Base-by-base conservation (phyloP, 2,329 filamentous ascomycete genomes). In the Periconia macrospinosa region DNA sequence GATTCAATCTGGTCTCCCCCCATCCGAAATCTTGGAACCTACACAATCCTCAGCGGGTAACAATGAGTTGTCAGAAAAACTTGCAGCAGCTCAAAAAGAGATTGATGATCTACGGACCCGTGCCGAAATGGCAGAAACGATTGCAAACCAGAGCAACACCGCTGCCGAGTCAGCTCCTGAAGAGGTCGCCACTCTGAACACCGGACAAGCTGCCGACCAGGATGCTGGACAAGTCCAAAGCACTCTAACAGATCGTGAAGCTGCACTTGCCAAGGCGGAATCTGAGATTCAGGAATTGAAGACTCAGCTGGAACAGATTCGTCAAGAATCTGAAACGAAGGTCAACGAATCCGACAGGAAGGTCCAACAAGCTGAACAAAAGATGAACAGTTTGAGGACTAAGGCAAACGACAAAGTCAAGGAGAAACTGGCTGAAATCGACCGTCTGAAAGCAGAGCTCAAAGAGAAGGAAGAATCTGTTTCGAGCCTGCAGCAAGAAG, bases 391-490 rank as follows among this genome's bases (percentile, higher is more conserved):
- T 10, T 43, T 67, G 11, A 70, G 78, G 1, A 81, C 83, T 50
- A 83, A 86, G 55, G 77, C 88, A 15, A 89, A 92, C 66, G 82
- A 84, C 30, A 85, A 82, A 11, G 79, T 90, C 54, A 89, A 89
- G 63, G 78, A 81, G 49, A 57, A 62, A 48, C 57, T 56, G 10
- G 57, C 57, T n/a, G 59, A 62, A 33, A 55, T 56, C 2, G 57
- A 62, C 19, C 61, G 30, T 79, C 76, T 14, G 62, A 68, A 42
- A 62, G 65, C 53, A 27, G 46, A 52, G 33, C 30, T 53, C 17
- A 53, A 50, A 33, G 44, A 47, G n/a, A 52, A 59, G 20, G 43
- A 30, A 2, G 20, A 48, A 27, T 46, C 43, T 30, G 30, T 50
- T 19, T 40, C 41, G 30, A 37, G 45, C 27, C 44, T 53, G 9